phyloP scores from a whole-genome alignment of 192 early-diverging fungal genomes.

The Diversispora epigaea region DNA sequence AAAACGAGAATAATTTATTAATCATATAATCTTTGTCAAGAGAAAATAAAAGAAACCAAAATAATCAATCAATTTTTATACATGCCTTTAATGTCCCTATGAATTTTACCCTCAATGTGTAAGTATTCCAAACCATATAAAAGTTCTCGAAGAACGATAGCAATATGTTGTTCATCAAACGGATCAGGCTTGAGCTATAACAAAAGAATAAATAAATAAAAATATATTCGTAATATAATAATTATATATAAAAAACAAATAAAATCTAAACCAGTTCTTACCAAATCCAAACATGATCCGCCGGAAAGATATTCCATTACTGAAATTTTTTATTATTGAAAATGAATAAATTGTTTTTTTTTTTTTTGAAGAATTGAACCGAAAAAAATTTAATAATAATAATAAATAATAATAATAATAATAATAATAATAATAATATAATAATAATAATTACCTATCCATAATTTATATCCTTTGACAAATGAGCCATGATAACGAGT shows the following conservation, averaged over 20 bases:
- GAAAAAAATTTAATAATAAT: neutral
- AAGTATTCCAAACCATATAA: slow-evolving; percentile 90
- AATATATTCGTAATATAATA: slow-evolving; percentile 6
- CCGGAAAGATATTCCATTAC: slow-evolving; percentile 56
- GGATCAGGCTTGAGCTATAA: slow-evolving; percentile 48
- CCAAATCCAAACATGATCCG: slow-evolving; percentile 53
- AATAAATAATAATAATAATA: neutral
- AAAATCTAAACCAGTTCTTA: slow-evolving; percentile 12
- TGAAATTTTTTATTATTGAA: slow-evolving; percentile 19
- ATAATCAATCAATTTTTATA: neutral
- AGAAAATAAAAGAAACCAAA: neutral
- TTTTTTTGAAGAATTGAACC: neutral
- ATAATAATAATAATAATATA: neutral
- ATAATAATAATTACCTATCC: slow-evolving; percentile 50
- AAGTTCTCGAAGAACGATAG: slow-evolving; percentile 77
- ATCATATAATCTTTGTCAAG: neutral
- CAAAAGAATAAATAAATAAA: neutral
- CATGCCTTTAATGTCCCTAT: slow-evolving; percentile 87
- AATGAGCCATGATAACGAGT: slow-evolving; percentile 51
- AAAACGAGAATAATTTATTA: neutral
- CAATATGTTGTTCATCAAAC: slow-evolving; percentile 47
- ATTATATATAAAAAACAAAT: neutral
- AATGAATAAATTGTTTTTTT: slow-evolving; percentile 9
- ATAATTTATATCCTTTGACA: slow-evolving; percentile 52
- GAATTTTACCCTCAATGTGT: slow-evolving; percentile 87